Evolutionary conservation across 2,329 filamentous ascomycete species (phyloP).

Genomic region (Curvularia sp.): DNA sequence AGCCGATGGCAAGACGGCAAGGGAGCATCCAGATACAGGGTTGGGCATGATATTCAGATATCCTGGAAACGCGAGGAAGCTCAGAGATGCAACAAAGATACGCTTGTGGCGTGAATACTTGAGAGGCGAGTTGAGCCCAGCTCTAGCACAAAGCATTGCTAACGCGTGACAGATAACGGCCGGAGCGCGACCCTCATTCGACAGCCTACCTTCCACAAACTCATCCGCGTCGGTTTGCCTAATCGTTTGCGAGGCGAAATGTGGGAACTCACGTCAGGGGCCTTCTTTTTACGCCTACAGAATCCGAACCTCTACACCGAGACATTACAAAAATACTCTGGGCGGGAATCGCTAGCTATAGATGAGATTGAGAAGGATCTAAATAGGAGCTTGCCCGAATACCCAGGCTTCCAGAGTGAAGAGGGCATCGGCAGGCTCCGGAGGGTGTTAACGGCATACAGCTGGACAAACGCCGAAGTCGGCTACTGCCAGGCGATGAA

Average conservation of each 20-base stretch:
- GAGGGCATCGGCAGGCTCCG: slow-evolving; percentile 91
- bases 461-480: slow-evolving; percentile 94
- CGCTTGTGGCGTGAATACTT: slow-evolving; percentile 96
- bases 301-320: slow-evolving; percentile 84
- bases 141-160: slow-evolving; percentile 6
- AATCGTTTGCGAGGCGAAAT: slow-evolving; percentile 93
- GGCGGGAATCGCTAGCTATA: slow-evolving; percentile 89
- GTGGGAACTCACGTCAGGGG: slow-evolving; percentile 94
- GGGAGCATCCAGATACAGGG: slow-evolving; percentile 83
- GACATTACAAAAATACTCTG: slow-evolving; percentile 81
- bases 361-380: slow-evolving; percentile 99
- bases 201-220: slow-evolving; percentile 96
- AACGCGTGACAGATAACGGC: slow-evolving; percentile 72
- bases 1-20: slow-evolving; percentile 54
- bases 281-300: slow-evolving; percentile 85
- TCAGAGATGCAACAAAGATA: slow-evolving; percentile 96
- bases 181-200: slow-evolving; percentile 90
- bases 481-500: slow-evolving; percentile 99
- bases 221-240: slow-evolving; percentile 92
- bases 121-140: slow-evolving; percentile 56
- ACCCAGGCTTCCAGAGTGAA: slow-evolving; percentile 95
- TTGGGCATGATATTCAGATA: slow-evolving; percentile 93
- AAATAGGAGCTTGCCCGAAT: slow-evolving; percentile 94
- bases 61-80: slow-evolving; percentile 90
- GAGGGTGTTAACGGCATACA: slow-evolving; percentile 93